Conservation (phyloP, 108 stramenopile genomes). For the Heterococcus sp. region DNA sequence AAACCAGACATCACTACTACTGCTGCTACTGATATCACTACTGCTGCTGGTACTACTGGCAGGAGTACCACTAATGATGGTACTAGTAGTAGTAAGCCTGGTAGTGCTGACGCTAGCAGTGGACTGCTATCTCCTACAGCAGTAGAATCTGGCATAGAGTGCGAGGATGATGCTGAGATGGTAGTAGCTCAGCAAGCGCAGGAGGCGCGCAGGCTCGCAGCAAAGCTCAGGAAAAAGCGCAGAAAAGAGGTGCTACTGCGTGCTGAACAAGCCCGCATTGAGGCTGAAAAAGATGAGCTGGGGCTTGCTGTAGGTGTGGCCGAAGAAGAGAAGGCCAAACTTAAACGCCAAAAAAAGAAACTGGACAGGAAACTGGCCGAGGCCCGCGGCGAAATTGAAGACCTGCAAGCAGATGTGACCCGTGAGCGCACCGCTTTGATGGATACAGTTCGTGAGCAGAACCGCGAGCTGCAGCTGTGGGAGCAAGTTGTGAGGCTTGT, state of each 20-base stretch:
- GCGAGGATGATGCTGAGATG: background rate
- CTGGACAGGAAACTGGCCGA: constrained; percentile 31
- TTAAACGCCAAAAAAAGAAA: constrained; percentile 19
- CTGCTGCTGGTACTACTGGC: background rate
- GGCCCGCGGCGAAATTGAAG: constrained; percentile 49
- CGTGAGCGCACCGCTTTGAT: constrained; percentile 47
- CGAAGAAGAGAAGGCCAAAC: constrained; percentile 60
- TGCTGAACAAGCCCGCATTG: background rate
- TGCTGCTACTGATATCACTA: background rate
- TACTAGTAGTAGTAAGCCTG: background rate
- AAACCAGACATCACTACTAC: background rate
- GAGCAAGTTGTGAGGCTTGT: constrained; percentile 50
- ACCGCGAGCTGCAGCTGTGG: constrained; percentile 51
- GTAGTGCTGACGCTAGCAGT: background rate
- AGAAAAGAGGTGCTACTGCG: constrained; percentile 18
- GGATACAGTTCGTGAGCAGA: constrained; percentile 51
- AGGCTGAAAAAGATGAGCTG: constrained; percentile 36
- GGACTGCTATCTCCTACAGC: too few species aligned
- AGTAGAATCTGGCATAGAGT: background rate
- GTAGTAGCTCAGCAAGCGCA: background rate
- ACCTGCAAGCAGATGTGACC: constrained; percentile 44
- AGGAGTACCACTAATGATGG: background rate
- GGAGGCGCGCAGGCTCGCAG: background rate
- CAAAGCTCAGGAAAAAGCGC: constrained; percentile 28
- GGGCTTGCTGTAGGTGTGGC: constrained; percentile 37